These are phyloP conservation scores for Fagopyrum tataricum DNA, from an alignment of 148 eudicot genomes.

Conservation along the genomic window DNA sequence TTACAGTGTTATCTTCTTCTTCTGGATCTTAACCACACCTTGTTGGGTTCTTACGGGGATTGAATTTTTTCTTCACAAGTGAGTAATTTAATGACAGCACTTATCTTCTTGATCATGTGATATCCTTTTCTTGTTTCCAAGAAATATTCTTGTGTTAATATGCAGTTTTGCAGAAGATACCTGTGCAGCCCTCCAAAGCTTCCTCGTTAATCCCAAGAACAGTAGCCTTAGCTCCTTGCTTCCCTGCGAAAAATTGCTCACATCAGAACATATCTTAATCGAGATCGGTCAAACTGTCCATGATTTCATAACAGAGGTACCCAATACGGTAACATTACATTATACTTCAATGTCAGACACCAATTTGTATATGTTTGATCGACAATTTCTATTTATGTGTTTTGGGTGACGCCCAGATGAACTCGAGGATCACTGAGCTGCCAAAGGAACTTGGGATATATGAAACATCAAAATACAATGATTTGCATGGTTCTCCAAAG, in stretches of 20 bases:
- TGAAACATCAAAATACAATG: background rate
- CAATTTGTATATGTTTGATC: background rate
- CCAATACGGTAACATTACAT: background rate
- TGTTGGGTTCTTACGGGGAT: conserved; percentile 46
- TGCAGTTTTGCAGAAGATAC: conserved; percentile 57
- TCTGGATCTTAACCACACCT: conserved; percentile 39
- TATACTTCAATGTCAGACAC: no score
- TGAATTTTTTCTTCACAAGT: conserved; percentile 39
- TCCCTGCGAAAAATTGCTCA: conserved; percentile 24
- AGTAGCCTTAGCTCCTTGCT: conserved; percentile 25
- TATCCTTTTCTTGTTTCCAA: conserved; percentile 3
- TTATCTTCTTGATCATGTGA: background rate
- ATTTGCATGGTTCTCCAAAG: conserved; percentile 23
- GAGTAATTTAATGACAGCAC: conserved; percentile 12
- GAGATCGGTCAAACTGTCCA: conserved; percentile 34
- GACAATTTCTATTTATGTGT: background rate
- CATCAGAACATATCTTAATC: conserved; percentile 20
- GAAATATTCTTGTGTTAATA: conserved; percentile 24
- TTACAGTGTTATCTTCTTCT: conserved; percentile 29
- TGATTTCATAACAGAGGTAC: conserved; percentile 29
- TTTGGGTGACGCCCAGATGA: conserved; percentile 27
- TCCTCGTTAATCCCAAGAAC: conserved; percentile 24
- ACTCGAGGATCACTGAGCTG: conserved; percentile 23
- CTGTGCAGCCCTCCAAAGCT: conserved; percentile 40
- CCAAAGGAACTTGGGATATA: conserved; percentile 10